Base-by-base conservation (phyloP, 371 early-diverging fungal genomes). In the Paramicrosporidium saccamoebae region DNA sequence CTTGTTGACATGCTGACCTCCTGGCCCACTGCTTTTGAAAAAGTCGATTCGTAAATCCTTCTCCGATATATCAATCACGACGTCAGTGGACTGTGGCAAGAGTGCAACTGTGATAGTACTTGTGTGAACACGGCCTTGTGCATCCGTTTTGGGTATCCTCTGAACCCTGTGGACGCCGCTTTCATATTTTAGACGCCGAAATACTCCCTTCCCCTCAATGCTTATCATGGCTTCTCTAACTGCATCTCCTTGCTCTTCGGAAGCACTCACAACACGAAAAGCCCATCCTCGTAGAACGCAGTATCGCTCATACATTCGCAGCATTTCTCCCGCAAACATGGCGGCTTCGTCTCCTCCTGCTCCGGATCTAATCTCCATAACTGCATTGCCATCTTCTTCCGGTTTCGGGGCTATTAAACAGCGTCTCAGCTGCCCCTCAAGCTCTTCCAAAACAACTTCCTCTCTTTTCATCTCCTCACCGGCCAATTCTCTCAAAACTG, bases 1-100 rank as follows among this genome's bases (percentile, higher is more conserved):
- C 3, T 71, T 82, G 29, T 88, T 88, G 12, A 88, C 86, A 35
- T 81, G 77, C 43, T 75, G 75, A 2, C 77, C 77, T 15, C 77
- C 77, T 4, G 65, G 56, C 10, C 77, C 77, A 3, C 60, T 58
- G 7, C 75, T 61, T 1, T 75, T 41, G 33, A 56, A 72, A 7
- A 59, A 52, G 21, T 75, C 77, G 17, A 74, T 52, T 2, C 60
- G 48, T 1, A 75, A 39, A 31, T 74, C 75, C 0, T 43, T 33
- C 10, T 66, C 65, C 3, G 45, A 33, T 16, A 75, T 50, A 20
- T 57, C 55, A 10, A 68, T 48, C 20, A 64, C 50, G 0, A 73
- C 56, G 17, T 67, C 55, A 2, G 62, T 54, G 1, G 69, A 59
- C 23, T 71, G 56, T 0, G 74, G 65, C 28, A 75, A 33, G 20